phyloP scores from a whole-genome alignment of 2,329 filamentous ascomycete genomes.

The Colletotrichum eremochloae region DNA sequence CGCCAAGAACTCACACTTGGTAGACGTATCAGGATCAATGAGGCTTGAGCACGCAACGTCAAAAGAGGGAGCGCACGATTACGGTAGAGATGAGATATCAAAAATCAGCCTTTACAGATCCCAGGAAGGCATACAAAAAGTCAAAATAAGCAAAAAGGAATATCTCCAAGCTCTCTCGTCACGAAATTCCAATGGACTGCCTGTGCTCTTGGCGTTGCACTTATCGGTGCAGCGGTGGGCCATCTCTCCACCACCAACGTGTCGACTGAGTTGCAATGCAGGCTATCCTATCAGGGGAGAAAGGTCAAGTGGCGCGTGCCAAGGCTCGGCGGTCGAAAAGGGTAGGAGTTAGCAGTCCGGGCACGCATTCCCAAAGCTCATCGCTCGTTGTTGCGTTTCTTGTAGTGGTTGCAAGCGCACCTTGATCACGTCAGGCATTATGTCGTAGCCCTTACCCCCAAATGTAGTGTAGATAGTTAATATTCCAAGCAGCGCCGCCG shows the following conservation, averaged over 20 bases:
- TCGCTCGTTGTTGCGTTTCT: conserved; percentile 1
- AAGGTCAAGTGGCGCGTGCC: accelerated
- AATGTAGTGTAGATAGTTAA: no score
- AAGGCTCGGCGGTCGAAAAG: accelerated
- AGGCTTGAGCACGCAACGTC: background rate
- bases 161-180: background rate
- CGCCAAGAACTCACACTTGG: no score
- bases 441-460: no score
- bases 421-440: no score
- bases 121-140: background rate
- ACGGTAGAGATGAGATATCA: background rate
- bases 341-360: conserved; percentile 39
- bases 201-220: conserved; percentile 37
- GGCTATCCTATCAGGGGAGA: background rate
- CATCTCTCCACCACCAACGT: conserved; percentile 41
- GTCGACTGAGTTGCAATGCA: conserved; percentile 39
- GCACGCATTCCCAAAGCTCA: conserved; percentile 25
- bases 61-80: background rate
- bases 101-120: background rate
- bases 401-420: conserved; percentile 1
- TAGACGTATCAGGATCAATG: background rate
- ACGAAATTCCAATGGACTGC: conserved; percentile 20
- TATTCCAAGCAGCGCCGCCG: no score
- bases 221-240: conserved; percentile 42
- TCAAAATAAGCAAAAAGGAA: background rate